These are phyloP conservation scores for Trichosanthes cucumerina DNA, from an alignment of 306 rosid species.

Conservation along the genomic window DNA sequence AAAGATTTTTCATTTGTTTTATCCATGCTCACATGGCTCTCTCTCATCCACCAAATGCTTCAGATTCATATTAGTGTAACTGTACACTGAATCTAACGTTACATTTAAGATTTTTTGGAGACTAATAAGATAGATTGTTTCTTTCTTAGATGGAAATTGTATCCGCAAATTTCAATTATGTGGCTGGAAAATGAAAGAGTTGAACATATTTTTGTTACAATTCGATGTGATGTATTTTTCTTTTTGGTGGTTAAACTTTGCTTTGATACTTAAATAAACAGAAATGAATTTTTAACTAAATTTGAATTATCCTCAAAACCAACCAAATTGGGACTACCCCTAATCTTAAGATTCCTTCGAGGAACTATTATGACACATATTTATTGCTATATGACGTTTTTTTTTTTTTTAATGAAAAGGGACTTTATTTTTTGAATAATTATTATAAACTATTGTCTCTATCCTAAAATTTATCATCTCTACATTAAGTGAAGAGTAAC, in stretches of 20 bases:
- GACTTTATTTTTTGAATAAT: too few species aligned
- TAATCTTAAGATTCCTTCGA: too few species aligned
- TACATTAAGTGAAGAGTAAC: too few species aligned
- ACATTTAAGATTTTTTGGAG: not conserved
- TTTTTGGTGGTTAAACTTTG: not conserved
- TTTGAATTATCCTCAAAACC: too few species aligned
- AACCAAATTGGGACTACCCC: too few species aligned
- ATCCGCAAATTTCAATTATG: not conserved
- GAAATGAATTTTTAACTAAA: too few species aligned
- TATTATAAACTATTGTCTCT: too few species aligned
- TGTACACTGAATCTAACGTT: not conserved
- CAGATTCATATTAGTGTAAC: not conserved
- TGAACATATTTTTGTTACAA: not conserved
- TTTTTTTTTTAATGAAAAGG: too few species aligned
- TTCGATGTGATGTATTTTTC: not conserved
- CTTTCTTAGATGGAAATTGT: not conserved
- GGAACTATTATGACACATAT: too few species aligned
- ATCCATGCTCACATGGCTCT: constrained; percentile 8
- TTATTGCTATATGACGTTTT: too few species aligned
- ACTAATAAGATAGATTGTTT: not conserved
- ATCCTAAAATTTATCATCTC: too few species aligned
- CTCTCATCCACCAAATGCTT: constrained; percentile 12
- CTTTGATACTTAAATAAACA: too few species aligned
- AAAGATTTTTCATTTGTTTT: constrained; percentile 9
- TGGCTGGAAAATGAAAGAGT: not conserved